Evolutionary conservation across 2,329 filamentous ascomycete genomes (phyloP).

Genomic region (Fusarium nodosum): DNA sequence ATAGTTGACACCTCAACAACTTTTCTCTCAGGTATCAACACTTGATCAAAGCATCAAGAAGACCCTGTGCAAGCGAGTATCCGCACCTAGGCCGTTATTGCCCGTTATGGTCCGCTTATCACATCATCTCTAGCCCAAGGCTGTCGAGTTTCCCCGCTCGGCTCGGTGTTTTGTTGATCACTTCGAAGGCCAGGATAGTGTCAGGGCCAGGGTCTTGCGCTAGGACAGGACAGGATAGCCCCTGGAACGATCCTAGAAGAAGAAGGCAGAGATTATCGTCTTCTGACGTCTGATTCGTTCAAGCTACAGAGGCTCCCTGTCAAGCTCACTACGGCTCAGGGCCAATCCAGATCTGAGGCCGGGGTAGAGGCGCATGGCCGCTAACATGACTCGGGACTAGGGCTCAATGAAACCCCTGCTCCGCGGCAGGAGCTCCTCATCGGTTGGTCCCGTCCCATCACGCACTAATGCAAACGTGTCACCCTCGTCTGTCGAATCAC

Average conservation of each 20-base stretch:
- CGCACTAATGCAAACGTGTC: constrained; percentile 62
- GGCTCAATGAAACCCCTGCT: constrained; percentile 39
- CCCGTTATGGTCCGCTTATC: constrained; percentile 40
- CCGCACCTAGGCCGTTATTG: constrained; percentile 28
- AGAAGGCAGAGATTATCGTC: constrained; percentile 21
- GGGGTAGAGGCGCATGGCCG: constrained; percentile 44
- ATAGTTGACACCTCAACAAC: background rate
- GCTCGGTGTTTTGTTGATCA: constrained; percentile 33
- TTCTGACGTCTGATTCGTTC: constrained; percentile 28
- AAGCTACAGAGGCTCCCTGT: constrained; percentile 25
- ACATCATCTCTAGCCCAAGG: constrained; percentile 29
- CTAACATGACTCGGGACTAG: constrained; percentile 11
- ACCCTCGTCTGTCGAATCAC: constrained; percentile 58
- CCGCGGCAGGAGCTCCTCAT: constrained; percentile 55
- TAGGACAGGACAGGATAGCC: constrained; percentile 24
- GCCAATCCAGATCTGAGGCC: constrained; percentile 59
- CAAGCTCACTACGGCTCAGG: constrained; percentile 47
- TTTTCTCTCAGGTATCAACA: background rate
- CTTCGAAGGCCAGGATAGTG: background rate
- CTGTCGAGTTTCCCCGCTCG: constrained; percentile 32
- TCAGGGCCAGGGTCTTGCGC: constrained; percentile 26
- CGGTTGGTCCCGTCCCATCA: constrained; percentile 63
- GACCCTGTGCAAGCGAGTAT: constrained; percentile 1
- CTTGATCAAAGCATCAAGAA: background rate
- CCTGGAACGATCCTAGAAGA: constrained; percentile 30